Evolutionary conservation across 1,284 basidiomycete genomes (phyloP).

Genomic region (Fistulina hepatica): DNA sequence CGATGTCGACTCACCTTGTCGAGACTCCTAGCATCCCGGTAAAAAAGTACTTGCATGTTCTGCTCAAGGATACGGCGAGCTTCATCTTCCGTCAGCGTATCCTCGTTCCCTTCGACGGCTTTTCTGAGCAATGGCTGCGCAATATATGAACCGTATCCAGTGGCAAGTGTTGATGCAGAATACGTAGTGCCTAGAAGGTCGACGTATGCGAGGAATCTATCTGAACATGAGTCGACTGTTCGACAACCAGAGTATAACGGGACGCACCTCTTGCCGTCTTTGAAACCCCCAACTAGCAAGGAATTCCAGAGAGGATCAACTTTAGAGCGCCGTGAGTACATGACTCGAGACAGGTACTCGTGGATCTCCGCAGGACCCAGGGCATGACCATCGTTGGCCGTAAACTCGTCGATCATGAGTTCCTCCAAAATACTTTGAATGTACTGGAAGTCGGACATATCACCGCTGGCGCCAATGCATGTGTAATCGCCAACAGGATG

Average conservation of each 20-base stretch:
- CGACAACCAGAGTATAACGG: not conserved
- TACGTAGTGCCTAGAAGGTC: conserved; percentile 98
- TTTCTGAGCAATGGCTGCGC: conserved; percentile 89
- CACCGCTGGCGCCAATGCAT: conserved; percentile 86
- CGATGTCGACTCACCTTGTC: conserved; percentile 65
- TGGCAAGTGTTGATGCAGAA: conserved; percentile 87
- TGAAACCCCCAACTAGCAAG: conserved; percentile 85
- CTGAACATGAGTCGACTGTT: not conserved
- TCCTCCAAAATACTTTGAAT: conserved; percentile 72
- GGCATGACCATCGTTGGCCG: conserved; percentile 72
- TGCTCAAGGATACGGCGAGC: conserved; percentile 75
- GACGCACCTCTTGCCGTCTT: conserved; percentile 63
- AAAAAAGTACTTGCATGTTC: conserved; percentile 92
- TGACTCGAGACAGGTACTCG: conserved; percentile 83
- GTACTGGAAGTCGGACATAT: conserved; percentile 98
- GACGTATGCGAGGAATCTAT: conserved; percentile 86
- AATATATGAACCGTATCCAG: conserved; percentile 92
- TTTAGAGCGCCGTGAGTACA: conserved; percentile 85
- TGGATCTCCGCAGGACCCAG: conserved; percentile 89
- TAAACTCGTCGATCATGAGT: conserved; percentile 70
- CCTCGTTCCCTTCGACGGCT: conserved; percentile 78
- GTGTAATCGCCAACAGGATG: conserved; percentile 78
- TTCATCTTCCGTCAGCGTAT: conserved; percentile 67
- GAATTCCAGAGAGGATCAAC: conserved; percentile 96
- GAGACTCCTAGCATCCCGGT: conserved; percentile 91